Percentiles rank a stretch among this genome's conserved stretches.
Evolutionary conservation across 805 yeast genomes (phyloP).

Genomic region (Suhomyces vadensis): DNA sequence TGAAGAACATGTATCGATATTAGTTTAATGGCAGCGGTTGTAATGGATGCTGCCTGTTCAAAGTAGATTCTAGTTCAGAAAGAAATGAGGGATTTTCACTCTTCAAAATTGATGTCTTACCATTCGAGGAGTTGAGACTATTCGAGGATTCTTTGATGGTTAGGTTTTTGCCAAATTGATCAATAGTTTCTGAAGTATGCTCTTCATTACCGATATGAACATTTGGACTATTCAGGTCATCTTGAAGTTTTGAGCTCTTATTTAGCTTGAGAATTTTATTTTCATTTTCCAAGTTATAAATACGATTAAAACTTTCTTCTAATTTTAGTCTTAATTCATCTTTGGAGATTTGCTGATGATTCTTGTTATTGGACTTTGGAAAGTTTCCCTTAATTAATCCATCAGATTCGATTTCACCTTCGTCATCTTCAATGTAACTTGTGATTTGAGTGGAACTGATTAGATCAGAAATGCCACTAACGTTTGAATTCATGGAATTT

Average conservation of each 20-base stretch:
- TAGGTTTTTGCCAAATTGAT: neutral
- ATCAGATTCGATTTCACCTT: constrained; percentile 12
- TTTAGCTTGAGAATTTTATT: constrained; percentile 21
- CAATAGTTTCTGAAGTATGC: neutral
- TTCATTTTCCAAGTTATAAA: constrained; percentile 35
- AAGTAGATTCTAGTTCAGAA: constrained; percentile 16
- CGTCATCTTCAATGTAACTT: constrained; percentile 28
- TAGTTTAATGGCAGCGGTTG: constrained; percentile 1
- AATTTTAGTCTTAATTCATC: constrained; percentile 34
- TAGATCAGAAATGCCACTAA: constrained; percentile 48
- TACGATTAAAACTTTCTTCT: constrained; percentile 41
- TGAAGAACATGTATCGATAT: too few species aligned
- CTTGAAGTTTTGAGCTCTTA: constrained; percentile 1
- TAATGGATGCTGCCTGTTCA: neutral
- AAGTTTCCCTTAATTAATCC: constrained; percentile 41
- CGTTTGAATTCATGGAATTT: constrained; percentile 51
- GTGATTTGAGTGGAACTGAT: constrained; percentile 49
- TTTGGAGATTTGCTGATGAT: constrained; percentile 23
- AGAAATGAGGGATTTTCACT: constrained; percentile 15
- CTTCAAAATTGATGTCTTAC: neutral
- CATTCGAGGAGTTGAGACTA: neutral
- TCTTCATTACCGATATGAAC: neutral
- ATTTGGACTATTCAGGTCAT: neutral
- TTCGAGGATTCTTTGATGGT: neutral
- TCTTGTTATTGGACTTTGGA: neutral